A percentile compares a stretch with the other conserved stretches of the same genome.
Evolutionary conservation across 164 flowering plant species (phyloP).

Genomic region (Stephania yunnanensis): DNA sequence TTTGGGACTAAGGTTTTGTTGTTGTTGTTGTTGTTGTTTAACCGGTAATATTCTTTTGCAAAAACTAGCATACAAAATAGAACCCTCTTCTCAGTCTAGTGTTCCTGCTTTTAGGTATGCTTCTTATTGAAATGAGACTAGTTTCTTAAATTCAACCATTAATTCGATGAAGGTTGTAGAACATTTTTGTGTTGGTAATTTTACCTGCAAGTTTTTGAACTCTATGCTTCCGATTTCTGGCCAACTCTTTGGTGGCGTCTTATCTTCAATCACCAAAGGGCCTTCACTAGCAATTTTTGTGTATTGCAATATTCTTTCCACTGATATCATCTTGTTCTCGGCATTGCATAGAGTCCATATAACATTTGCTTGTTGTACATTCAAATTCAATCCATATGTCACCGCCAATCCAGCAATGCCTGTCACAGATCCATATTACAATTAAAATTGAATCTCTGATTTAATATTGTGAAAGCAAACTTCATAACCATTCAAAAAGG

Average conservation of each 20-base stretch:
- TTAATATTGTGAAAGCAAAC: no score
- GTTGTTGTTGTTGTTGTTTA: no score
- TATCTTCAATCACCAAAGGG: constrained; percentile 60
- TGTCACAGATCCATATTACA: constrained; percentile 25
- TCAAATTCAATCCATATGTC: constrained; percentile 85
- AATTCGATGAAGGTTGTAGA: not conserved
- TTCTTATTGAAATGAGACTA: not conserved
- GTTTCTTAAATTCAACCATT: not conserved
- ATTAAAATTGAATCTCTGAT: not conserved
- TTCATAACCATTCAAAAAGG: no score
- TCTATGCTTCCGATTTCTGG: constrained; percentile 66
- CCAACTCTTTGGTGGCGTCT: constrained; percentile 69
- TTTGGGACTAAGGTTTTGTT: no score
- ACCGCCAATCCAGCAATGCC: constrained; percentile 98
- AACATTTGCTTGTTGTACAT: constrained; percentile 77
- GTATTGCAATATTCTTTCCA: constrained; percentile 89
- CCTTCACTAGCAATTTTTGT: constrained; percentile 75
- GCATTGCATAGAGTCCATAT: constrained; percentile 97
- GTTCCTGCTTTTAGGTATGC: not conserved
- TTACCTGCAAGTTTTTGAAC: constrained; percentile 72
- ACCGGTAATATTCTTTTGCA: not conserved
- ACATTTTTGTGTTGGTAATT: not conserved
- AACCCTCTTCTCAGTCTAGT: no score
- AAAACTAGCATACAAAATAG: not conserved
- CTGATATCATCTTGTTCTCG: constrained; percentile 93